A percentile compares a stretch with the other conserved stretches of the same genome.
Conservation (phyloP, 2,329 filamentous ascomycete species). For the Epichloe coenophiala region DNA sequence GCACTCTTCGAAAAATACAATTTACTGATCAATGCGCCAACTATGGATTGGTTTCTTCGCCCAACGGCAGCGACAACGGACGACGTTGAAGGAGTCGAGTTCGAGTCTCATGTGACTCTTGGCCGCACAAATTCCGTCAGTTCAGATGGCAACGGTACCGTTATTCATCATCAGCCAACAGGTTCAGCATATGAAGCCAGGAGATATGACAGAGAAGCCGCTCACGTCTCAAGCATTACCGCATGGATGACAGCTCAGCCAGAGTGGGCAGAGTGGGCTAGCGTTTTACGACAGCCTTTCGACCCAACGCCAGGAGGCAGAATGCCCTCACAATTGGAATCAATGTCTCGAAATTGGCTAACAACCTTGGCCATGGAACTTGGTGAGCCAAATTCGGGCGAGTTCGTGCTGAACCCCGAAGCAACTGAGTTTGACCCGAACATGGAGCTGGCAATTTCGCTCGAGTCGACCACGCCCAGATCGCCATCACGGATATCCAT, state of each 20-base stretch:
- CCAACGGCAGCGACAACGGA: slow-evolving; percentile 5
- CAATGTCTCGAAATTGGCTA: neutral
- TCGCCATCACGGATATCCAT: neutral
- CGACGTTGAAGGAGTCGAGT: neutral
- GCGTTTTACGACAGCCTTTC: neutral
- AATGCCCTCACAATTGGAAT: neutral
- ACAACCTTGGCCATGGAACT: neutral
- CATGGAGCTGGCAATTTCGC: neutral
- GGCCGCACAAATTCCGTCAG: neutral
- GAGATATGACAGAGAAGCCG: neutral
- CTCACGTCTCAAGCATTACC: neutral
- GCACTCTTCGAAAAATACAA: slow-evolving; percentile 10
- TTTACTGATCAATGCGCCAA: slow-evolving; percentile 9
- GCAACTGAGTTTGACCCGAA: slow-evolving; percentile 4
- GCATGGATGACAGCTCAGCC: slow-evolving; percentile 7
- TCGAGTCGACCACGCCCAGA: neutral
- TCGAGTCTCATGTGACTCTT: neutral
- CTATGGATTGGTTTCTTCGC: slow-evolving; percentile 14
- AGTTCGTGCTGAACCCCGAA: slow-evolving; percentile 5
- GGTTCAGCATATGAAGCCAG: neutral
- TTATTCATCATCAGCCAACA: neutral
- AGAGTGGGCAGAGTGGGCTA: neutral
- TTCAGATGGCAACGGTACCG: slow-evolving; percentile 2
- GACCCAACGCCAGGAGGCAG: slow-evolving; percentile 4
- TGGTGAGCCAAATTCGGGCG: neutral